Evolutionary conservation across 2,329 filamentous ascomycete species (phyloP), one percentile per base, ranked within the genome.

Genomic region (Paraphaeosphaeria minitans): DNA sequence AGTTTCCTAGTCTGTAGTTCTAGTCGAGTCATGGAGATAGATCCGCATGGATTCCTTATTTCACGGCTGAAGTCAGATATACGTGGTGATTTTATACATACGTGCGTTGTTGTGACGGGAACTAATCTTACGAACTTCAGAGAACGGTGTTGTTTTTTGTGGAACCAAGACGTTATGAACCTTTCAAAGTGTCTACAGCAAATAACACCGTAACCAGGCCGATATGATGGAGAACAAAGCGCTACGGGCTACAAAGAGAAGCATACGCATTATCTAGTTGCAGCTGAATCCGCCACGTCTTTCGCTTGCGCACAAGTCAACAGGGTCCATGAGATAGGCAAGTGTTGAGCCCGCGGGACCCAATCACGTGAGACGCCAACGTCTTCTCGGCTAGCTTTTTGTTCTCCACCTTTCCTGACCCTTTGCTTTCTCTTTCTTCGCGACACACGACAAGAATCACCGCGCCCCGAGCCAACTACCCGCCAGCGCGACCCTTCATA

Each of bases 391-490:
- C 37, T 39, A 39, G 16, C 29, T 31, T 39, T 16, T n/a, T 7
- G 4, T 9, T n/a, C 24, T 31, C 24, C 35, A 55, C 19, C 33
- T 46, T 21, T 13, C 43, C 41, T 35, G 16, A 33, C 31, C 27
- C 22, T 45, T 41, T 0, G 14, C 8, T 39, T n/a, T 22, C 16
- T 37, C 45, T 49, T 49, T 42, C 52, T 47, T 45, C 19, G 24
- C 53, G 43, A 48, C 46, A 35, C 54, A 46, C 51, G 41, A 53
- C 51, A 48, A 48, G 53, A 55, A 31, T 55, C 43, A 55, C 39
- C n/a, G 43, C 33, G 27, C 7, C 31, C 37, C 31, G 27, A 50
- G 35, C 43, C 54, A 33, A 42, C 45, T 1, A 24, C 27, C 16
- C 35, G 13, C 22, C 29, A 10, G 43, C 37, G 39, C 37, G 39